phyloP scores from a whole-genome alignment of 345 rosid genomes.

The Pistacia vera region DNA sequence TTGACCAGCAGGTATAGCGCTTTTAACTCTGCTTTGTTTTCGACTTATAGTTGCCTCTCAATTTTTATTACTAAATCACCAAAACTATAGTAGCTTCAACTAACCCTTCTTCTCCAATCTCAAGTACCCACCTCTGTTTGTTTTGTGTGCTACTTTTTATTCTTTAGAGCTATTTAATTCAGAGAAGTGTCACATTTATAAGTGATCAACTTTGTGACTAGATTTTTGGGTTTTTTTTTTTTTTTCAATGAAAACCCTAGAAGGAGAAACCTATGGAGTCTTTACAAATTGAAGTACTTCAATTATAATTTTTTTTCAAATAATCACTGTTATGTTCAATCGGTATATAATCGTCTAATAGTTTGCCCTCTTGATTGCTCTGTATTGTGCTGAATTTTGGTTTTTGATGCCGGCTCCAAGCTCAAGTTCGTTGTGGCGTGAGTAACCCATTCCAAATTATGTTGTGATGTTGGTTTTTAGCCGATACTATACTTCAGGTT shows the following conservation, averaged over 20 bases:
- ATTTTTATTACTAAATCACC: background rate
- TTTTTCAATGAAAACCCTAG: background rate
- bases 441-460: background rate
- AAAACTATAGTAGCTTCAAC: background rate
- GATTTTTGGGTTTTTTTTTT: background rate
- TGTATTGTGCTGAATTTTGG: background rate
- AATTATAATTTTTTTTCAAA: background rate
- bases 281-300: background rate
- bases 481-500: background rate
- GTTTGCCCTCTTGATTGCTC: background rate
- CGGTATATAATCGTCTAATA: too few species aligned
- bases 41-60: background rate
- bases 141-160: background rate
- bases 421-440: background rate
- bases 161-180: background rate
- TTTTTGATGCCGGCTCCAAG: background rate
- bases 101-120: background rate
- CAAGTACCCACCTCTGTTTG: background rate
- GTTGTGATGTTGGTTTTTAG: background rate
- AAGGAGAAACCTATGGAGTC: constrained; percentile 4
- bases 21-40: background rate
- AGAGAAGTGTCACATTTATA: background rate
- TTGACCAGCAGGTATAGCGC: constrained; percentile 42
- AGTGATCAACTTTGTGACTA: background rate
- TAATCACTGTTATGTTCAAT: background rate